Percentiles rank a stretch among this genome's conserved stretches.
These are phyloP conservation scores for Orbilia javanica DNA, from an alignment of 2,329 filamentous ascomycete species.

Conservation along the genomic window DNA sequence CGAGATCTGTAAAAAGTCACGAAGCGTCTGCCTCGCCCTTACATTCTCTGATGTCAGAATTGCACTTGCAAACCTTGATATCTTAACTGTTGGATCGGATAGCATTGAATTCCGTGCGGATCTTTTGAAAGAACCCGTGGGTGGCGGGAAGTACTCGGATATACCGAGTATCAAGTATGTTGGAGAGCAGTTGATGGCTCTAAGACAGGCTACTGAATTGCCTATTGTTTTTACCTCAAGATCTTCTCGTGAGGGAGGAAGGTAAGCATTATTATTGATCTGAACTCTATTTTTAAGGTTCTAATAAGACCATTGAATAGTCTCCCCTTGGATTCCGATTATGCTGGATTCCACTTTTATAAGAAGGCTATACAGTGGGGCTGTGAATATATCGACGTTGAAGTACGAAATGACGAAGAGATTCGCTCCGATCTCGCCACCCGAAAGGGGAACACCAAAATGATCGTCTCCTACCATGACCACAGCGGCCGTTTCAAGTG, in stretches of 20 bases:
- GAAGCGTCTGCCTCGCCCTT: slow-evolving; percentile 87
- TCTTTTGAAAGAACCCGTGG: slow-evolving; percentile 74
- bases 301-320: background rate
- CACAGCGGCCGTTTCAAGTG: slow-evolving; percentile 87
- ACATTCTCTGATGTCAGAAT: slow-evolving; percentile 88
- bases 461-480: slow-evolving; percentile 93
- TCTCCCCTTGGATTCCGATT: slow-evolving; percentile 54
- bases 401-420: slow-evolving; percentile 84
- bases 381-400: slow-evolving; percentile 89
- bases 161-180: slow-evolving; percentile 86
- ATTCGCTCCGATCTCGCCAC: slow-evolving; percentile 77
- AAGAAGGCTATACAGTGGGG: slow-evolving; percentile 86
- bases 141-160: slow-evolving; percentile 72
- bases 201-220: slow-evolving; percentile 84
- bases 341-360: slow-evolving; percentile 70
- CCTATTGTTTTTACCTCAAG: slow-evolving; percentile 92
- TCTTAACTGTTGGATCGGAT: slow-evolving; percentile 86
- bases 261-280: slow-evolving; percentile 17
- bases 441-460: slow-evolving; percentile 80
- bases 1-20: slow-evolving; percentile 79
- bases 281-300: background rate
- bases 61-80: slow-evolving; percentile 85
- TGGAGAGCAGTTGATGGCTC: slow-evolving; percentile 84
- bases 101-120: slow-evolving; percentile 88
- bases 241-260: slow-evolving; percentile 75